Evolutionary conservation across 352 stramenopile species (phyloP).

Genomic region (Phytophthora nicotianae): DNA sequence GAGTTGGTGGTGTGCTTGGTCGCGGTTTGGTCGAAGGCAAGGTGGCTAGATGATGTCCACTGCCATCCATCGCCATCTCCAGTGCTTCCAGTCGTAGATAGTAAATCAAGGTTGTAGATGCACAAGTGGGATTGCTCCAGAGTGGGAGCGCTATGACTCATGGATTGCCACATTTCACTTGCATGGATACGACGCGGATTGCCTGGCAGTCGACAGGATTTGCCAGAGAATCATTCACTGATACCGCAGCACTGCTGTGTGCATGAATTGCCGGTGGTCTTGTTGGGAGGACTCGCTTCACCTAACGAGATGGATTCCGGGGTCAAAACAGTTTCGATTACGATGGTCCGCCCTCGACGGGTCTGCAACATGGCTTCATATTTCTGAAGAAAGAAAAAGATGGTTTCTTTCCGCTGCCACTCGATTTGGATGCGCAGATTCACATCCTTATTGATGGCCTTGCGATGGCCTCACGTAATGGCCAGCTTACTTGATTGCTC

Average conservation of each 20-base stretch:
- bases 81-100: not conserved
- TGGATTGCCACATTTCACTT: not conserved
- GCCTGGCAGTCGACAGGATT: not conserved
- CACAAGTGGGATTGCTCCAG: constrained; percentile 4
- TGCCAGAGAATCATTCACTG: not conserved
- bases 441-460: not conserved
- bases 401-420: not conserved
- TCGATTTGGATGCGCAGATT: constrained; percentile 11
- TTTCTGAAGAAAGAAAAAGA: constrained; percentile 6
- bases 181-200: too few relatives aligned
- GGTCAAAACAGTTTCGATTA: constrained; percentile 8
- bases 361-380: constrained; percentile 11
- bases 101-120: not conserved
- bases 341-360: constrained; percentile 22
- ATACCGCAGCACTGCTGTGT: not conserved
- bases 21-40: not conserved
- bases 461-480: not conserved
- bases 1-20: not conserved
- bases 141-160: constrained; percentile 4
- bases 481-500: not conserved
- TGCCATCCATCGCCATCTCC: not conserved
- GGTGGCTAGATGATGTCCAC: not conserved
- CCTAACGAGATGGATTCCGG: too few relatives aligned
- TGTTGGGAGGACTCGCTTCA: too few relatives aligned
- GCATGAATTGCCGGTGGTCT: too few relatives aligned